Base-by-base conservation (phyloP, 306 rosid genomes). In the Lupinus albus region DNA sequence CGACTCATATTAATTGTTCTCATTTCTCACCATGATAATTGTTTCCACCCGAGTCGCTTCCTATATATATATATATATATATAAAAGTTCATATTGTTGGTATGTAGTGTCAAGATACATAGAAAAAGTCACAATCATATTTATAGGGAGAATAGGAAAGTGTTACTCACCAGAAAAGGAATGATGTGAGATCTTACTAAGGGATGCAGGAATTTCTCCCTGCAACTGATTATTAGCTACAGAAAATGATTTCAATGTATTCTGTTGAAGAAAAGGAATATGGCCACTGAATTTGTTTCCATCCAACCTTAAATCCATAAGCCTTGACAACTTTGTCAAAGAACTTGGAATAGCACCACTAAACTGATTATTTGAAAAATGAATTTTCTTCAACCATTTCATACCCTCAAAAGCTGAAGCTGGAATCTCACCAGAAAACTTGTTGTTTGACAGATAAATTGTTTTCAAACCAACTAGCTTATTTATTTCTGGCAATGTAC, bases 361-460 rank as follows among this genome's bases (percentile, higher is more conserved):
- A 11, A 94, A 78, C 6, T 82, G 73, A 65, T 94, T 94, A 1
- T 82, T 21, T 0, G 89, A 77, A 79, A 94, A 58, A 76, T 82
- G 52, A 3, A 91, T 28, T 50, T 85, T 94, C 82, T 94, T 94
- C 84, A 94, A 63, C 74, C 85, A 71, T 17, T 54, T 8, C 92
- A 85, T 79, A 3, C 75, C 77, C 3, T 51, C 53, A 57, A 94
- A 94, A 3, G 64, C 17, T 1, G 66, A 49, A 6, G 63, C 7
- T 0, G 87, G 84, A 78, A 94, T 76, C 12, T 25, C 67, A 9
- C 97, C 96, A 0, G 88, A 82, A 47, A 94, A 91, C n/a, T 67
- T 76, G 39, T 94, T 94, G 8, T 76, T 41, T 0, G 97, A 84
- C 12, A 94, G 79, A 73, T 63, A 88, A 53, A 88, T 0, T 1